Percentiles rank a stretch among this genome's conserved stretches.
phyloP scores from a whole-genome alignment of 495 filamentous ascomycete species.

The Xylaria acuta region DNA sequence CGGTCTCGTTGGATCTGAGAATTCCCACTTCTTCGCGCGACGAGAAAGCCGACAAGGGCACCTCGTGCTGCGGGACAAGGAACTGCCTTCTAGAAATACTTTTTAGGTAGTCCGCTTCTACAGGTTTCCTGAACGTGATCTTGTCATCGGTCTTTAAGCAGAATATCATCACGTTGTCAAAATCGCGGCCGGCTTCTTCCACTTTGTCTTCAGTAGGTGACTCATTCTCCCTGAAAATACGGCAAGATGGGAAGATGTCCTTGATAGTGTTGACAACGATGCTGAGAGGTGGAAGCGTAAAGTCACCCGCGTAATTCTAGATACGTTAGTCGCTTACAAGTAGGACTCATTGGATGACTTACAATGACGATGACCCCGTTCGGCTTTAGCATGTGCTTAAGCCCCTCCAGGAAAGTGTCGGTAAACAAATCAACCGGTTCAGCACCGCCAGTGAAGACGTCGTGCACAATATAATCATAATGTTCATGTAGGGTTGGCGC shows the following conservation, averaged over 20 bases:
- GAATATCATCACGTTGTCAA: conserved; percentile 89
- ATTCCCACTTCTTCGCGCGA: conserved; percentile 49
- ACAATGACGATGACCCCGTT: conserved; percentile 91
- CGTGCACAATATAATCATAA: conserved; percentile 94
- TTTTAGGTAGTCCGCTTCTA: conserved; percentile 69
- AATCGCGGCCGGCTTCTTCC: conserved; percentile 62
- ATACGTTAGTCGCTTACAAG: conserved; percentile 20
- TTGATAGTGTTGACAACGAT: conserved; percentile 76
- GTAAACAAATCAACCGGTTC: conserved; percentile 92
- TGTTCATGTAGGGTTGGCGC: conserved; percentile 45
- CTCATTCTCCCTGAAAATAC: conserved; percentile 77
- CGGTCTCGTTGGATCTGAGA: conserved; percentile 62
- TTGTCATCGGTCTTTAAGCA: conserved; percentile 59
- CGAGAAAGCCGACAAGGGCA: conserved; percentile 61
- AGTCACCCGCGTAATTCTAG: conserved; percentile 96
- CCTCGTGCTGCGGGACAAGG: conserved; percentile 76
- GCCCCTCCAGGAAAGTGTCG: conserved; percentile 72
- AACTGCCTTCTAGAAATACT: conserved; percentile 71
- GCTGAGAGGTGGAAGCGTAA: conserved; percentile 71
- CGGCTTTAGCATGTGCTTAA: conserved; percentile 72
- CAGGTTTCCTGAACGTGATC: conserved; percentile 73
- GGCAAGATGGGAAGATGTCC: conserved; percentile 77
- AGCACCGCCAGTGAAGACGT: conserved; percentile 97
- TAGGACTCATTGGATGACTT: conserved; percentile 41
- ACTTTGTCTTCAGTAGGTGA: conserved; percentile 52